Base-by-base conservation (phyloP, 2,329 filamentous ascomycete genomes). In the Cytospora leucostoma region DNA sequence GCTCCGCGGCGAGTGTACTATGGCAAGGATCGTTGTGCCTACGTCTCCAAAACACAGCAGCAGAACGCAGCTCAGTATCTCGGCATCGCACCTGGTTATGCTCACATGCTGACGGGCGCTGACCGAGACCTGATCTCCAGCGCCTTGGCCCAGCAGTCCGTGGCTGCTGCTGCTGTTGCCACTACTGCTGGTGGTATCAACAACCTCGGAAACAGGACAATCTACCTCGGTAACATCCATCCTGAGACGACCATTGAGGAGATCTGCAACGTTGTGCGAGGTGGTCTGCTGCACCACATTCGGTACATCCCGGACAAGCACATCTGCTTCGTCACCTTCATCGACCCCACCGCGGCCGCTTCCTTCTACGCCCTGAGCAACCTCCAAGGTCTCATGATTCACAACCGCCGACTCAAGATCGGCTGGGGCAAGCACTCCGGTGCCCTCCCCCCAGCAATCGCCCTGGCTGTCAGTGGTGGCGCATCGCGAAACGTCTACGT, bases 251-350 rank as follows among this genome's bases (percentile, higher is more conserved):
- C 94, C 2, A 96, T 98, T 70, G 95, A 99, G 80, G 95, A 99
- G 80, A 99, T 99, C 75, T 99, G 95, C 84, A 99, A 99, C 73
- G 95, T 99, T 63, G 95, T 99, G 59, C 88, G 95, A 68, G 95
- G 95, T 64, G 95, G 95, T 71, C 85, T 99, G 68, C 84, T 99
- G 71, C 95, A 99, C 77, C 95, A 99, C 77, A 96, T 99, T 76
- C 92, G 95, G 70, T 99, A 98, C 79, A 99, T 99, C 71, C 95
- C 95, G 7, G 95, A 99, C 81, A 99, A 99, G 86, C 95, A 99
- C 79, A 99, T 99, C 70, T 99, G 95, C 83, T 99, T 99, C 74
- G 95, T 99, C 63, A 99, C 95, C 1, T 99, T 99, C 78, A 98
- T 99, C 76, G 95, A 99, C 73, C 95, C 95, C 10, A 99, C 95